A percentile compares a stretch with the other conserved stretches of the same genome.
Conservation (phyloP, 192 early-diverging fungal genomes). For the Coemansia sp. region DNA sequence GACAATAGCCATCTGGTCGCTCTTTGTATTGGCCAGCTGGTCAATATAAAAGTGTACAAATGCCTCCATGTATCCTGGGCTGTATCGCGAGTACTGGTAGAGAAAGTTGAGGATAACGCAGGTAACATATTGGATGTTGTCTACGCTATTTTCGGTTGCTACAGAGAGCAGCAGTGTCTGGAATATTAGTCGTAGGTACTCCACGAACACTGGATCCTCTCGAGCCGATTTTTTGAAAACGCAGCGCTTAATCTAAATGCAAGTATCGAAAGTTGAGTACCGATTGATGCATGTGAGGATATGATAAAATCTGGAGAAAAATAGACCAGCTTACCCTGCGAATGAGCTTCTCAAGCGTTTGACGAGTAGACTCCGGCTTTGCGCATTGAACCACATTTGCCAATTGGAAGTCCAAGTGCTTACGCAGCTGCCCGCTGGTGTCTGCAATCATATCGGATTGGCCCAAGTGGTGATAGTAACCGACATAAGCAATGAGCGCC, state of each 20-base stretch:
- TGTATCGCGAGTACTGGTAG: conserved; percentile 35
- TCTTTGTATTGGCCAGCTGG: conserved; percentile 15
- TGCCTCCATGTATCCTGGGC: conserved; percentile 18
- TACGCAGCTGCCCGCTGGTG: not conserved
- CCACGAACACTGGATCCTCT: conserved; percentile 12
- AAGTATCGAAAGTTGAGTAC: not conserved
- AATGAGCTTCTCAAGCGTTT: not conserved
- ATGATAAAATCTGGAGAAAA: not conserved
- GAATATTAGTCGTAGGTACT: conserved; percentile 22
- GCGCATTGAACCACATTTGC: not conserved
- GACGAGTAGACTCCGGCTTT: not conserved
- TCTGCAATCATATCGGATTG: conserved; percentile 20
- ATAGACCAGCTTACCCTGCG: conserved; percentile 2
- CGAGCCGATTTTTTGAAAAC: conserved; percentile 2
- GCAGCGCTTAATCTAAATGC: conserved; percentile 27
- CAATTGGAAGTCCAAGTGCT: not conserved
- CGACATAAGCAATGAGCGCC: conserved; percentile 20
- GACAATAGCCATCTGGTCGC: conserved; percentile 7
- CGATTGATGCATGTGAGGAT: not conserved
- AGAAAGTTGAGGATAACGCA: conserved; percentile 22
- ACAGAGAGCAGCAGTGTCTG: conserved; percentile 30
- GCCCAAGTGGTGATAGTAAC: conserved; percentile 37
- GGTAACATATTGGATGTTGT: conserved; percentile 33
- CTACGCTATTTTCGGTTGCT: conserved; percentile 11
- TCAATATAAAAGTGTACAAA: conserved; percentile 31